These are phyloP conservation scores for Geotrichum candidum DNA, from an alignment of 1,139 yeast genomes.

Conservation along the genomic window DNA sequence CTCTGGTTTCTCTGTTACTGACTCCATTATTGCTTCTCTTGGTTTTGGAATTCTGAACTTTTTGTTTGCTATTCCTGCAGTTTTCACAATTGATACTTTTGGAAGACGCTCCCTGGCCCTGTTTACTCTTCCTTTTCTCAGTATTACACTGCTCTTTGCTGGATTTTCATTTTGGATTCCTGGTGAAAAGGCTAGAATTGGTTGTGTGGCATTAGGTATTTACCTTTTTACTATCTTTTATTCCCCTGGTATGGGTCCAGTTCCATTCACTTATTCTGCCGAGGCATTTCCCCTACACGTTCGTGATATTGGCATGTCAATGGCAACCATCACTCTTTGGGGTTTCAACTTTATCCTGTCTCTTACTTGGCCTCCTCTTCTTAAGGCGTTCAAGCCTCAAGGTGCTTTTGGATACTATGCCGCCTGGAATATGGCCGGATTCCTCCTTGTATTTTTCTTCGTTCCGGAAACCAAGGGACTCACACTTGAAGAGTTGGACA, in stretches of 20 bases:
- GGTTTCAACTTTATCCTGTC: slow-evolving; percentile 77
- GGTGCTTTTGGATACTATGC: slow-evolving; percentile 92
- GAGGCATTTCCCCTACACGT: slow-evolving; percentile 82
- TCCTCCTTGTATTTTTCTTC: slow-evolving; percentile 42
- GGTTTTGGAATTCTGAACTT: slow-evolving; percentile 83
- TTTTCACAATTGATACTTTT: slow-evolving; percentile 70
- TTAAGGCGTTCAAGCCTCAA: slow-evolving; percentile 59
- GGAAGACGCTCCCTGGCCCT: slow-evolving; percentile 71
- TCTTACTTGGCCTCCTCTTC: slow-evolving; percentile 74
- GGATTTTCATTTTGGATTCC: slow-evolving; percentile 73
- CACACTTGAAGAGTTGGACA: slow-evolving; percentile 55
- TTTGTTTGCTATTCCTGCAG: slow-evolving; percentile 77
- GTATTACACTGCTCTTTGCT: slow-evolving; percentile 58
- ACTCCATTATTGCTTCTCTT: slow-evolving; percentile 72
- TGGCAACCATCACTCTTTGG: slow-evolving; percentile 83
- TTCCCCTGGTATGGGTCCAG: slow-evolving; percentile 86
- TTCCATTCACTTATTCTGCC: slow-evolving; percentile 84
- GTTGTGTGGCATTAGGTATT: slow-evolving; percentile 62
- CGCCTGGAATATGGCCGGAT: slow-evolving; percentile 77
- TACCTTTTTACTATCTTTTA: slow-evolving; percentile 69
- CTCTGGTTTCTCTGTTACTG: slow-evolving; percentile 56
- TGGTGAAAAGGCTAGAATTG: slow-evolving; percentile 51
- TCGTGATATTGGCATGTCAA: slow-evolving; percentile 80
- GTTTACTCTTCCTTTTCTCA: slow-evolving; percentile 71
- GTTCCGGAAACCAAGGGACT: slow-evolving; percentile 59